Evolutionary conservation across 75 land plant species (phyloP).

Genomic region (Selaginella moellendorffii): DNA sequence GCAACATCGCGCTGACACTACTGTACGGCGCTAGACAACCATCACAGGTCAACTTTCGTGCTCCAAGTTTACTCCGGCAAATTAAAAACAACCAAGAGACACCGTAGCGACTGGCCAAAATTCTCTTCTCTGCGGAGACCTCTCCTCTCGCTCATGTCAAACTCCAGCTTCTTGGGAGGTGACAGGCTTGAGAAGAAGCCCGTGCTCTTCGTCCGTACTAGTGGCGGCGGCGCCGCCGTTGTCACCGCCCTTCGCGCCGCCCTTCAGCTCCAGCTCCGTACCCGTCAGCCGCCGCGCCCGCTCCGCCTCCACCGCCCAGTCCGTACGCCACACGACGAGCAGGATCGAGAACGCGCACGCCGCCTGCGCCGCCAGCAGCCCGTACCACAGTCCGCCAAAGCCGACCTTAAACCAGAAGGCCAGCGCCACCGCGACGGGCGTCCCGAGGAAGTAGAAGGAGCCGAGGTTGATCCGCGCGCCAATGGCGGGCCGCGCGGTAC

Average conservation of each 20-base stretch:
- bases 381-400: constrained; percentile 72
- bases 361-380: constrained; percentile 62
- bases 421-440: constrained; percentile 68
- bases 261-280: constrained; percentile 9
- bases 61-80: too few relatives aligned
- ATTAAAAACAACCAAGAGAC: too few relatives aligned
- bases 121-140: too few relatives aligned
- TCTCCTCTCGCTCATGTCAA: too few relatives aligned
- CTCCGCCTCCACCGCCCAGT: constrained; percentile 60
- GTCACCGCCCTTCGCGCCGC: neutral
- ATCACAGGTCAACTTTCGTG: too few relatives aligned
- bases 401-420: constrained; percentile 56
- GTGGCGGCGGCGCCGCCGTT: too few relatives aligned
- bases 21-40: too few relatives aligned
- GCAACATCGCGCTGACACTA: too few relatives aligned
- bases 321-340: constrained; percentile 42
- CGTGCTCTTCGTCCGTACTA: too few relatives aligned
- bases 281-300: constrained; percentile 42
- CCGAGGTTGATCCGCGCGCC: constrained; percentile 71
- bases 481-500: constrained; percentile 66
- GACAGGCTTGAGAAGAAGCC: too few relatives aligned
- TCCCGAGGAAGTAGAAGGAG: constrained; percentile 75
- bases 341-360: constrained; percentile 51
- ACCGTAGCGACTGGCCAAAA: too few relatives aligned
- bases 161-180: too few relatives aligned